Percentiles rank a stretch among this genome's conserved stretches.
Conservation (phyloP, 495 filamentous ascomycete genomes). For the Tetracladium marchalianum region DNA sequence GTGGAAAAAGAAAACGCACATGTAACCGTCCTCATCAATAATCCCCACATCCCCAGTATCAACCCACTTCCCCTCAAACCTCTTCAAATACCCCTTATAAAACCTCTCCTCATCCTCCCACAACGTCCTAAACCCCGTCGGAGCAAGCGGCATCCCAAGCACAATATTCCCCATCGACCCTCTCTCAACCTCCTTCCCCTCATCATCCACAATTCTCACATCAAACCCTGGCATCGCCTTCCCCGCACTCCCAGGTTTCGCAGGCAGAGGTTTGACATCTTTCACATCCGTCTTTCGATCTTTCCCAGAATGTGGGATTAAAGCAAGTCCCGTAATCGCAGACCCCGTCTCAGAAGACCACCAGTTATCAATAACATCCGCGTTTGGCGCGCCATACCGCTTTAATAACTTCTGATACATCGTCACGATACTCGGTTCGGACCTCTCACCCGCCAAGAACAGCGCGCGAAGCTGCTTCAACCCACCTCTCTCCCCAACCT, state of each 20-base stretch:
- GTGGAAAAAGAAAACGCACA: conserved; percentile 20
- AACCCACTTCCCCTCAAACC: conserved; percentile 71
- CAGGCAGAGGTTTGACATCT: conserved; percentile 22
- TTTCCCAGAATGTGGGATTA: conserved; percentile 44
- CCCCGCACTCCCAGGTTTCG: conserved; percentile 80
- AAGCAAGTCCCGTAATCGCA: conserved; percentile 74
- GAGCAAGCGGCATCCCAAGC: conserved; percentile 68
- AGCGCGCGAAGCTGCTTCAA: conserved; percentile 58
- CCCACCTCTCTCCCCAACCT: conserved; percentile 53
- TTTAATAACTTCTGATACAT: conserved; percentile 65
- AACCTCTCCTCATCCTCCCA: conserved; percentile 80
- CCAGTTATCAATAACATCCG: conserved; percentile 85
- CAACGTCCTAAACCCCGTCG: conserved; percentile 74
- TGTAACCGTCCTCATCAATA: conserved; percentile 72
- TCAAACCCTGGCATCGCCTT: conserved; percentile 89
- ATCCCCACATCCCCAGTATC: conserved; percentile 89
- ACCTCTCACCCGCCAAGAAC: conserved; percentile 83
- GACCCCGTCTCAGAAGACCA: conserved; percentile 91
- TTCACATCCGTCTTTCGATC: conserved; percentile 26
- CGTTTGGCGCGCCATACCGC: conserved; percentile 49
- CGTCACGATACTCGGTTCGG: conserved; percentile 75
- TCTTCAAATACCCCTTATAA: conserved; percentile 68
- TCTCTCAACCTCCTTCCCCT: conserved; percentile 53
- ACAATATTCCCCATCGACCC: conserved; percentile 91
- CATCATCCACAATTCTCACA: conserved; percentile 71